Evolutionary conservation across 768 basidiomycete species (phyloP), one percentile per base, ranked within the genome.

Genomic region (Fomitopsis serialis): DNA sequence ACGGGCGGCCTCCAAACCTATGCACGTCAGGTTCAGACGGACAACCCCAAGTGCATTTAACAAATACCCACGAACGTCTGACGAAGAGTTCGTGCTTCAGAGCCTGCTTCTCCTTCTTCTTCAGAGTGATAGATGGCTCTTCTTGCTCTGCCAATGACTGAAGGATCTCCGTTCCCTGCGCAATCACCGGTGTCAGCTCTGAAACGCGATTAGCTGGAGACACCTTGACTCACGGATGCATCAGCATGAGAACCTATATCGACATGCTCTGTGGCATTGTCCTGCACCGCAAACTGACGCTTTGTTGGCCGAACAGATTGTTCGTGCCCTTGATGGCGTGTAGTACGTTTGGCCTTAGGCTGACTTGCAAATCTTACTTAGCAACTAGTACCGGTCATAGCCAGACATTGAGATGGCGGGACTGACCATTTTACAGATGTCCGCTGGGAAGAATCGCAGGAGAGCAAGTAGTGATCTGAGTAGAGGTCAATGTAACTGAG

Each of bases 51-150:
- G 34, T 22, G 11, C 23, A 34, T 22, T 21, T 25, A 48, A 13
- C 40, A 23, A 40, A 15, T 15, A 21, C 9, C 15, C 12, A 58
- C 73, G 35, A 58, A 88, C 89, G 81, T 72, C 83, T 74, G 42
- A 89, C 63, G 59, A 92, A 86, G 3, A 81, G 74, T 57, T 87
- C 81, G 47, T 81, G 82, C 65, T 84, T 90, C 51, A 80, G 58
- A 17, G 78, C 74, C 50, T 79, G 78, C 65, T 84, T 89, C 53
- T 79, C 82, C 63, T 85, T 89, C 69, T 92, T 92, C 56, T 68
- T 79, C 45, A 73, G 55, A 17, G 46, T 44, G 7, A 58, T 55
- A 22, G 48, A 55, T 23, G 58, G 52, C 19, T 54, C 63, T 35
- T 72, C 68, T 12, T 61, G 35, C 17, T 59, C 51, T 22, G 63